Base-by-base conservation (phyloP, 345 rosid species). In the Alliaria petiolata region DNA sequence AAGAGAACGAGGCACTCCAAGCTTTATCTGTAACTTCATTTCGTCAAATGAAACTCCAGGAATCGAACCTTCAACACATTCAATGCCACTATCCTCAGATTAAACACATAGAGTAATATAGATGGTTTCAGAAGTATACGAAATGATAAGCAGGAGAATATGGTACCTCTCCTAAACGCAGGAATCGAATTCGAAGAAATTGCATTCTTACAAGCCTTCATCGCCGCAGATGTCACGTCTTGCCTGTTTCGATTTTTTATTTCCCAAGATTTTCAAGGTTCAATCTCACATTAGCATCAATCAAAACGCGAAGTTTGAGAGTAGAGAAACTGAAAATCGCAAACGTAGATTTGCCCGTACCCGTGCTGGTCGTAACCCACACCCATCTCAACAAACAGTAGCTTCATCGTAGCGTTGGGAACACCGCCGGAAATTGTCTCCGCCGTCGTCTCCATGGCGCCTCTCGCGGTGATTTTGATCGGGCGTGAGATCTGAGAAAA, bases 361-460 rank as follows among this genome's bases (percentile, higher is more conserved):
- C 98, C 98, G 58, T 91, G 97, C 75, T 93, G 98, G 77, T 93
- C 97, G 59, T 93, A 93, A 52, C 96, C 98, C n/a, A 93, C 97
- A 65, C 98, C 96, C 97, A 93, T 93, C 86, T 91, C 98, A 44
- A 93, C 98, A 75, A 93, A 93, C 75, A 91, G 58, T 65, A 91
- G 95, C 77, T 89, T 86, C 88, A 87, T 84, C 42, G 87, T 54
- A 30, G 67, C 60, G 54, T 55, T 74, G 8, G 86, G 64, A 68
- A 74, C 75, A 70, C 68, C 74, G 62, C 74, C 56, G 40, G 59
- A 26, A 15, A 50, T 22, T 26, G 51, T 70, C 54, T 74, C 60
- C 57, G 57, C 65, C 59, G 71, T 80, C 57, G 78, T 72, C 34
- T 71, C 90, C 92, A 91, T 87, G 65, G 86, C 50, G 12, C 59